Percentiles rank a stretch among this genome's conserved stretches.
phyloP scores from a whole-genome alignment of 1,284 basidiomycete species.

The Ustilago cynodontis region DNA sequence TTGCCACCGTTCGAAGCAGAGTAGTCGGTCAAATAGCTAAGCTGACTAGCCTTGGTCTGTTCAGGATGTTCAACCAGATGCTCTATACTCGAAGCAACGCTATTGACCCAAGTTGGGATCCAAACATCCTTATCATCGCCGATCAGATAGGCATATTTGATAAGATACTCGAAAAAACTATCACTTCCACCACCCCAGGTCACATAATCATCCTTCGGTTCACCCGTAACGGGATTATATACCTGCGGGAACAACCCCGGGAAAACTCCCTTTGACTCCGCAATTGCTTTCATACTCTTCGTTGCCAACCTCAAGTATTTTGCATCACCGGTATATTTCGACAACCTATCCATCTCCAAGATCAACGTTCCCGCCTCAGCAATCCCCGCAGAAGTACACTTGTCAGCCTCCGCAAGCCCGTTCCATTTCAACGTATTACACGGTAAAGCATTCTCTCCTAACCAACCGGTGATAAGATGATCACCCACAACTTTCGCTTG shows the following conservation, averaged over 20 bases:
- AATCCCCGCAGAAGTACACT: conserved; percentile 40
- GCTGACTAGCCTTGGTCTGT: conserved; percentile 29
- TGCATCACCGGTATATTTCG: conserved; percentile 51
- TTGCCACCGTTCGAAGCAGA: conserved; percentile 35
- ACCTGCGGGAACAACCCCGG: conserved; percentile 53
- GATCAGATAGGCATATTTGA: conserved; percentile 59
- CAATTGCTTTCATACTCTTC: conserved; percentile 56
- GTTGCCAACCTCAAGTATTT: conserved; percentile 52
- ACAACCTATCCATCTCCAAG: conserved; percentile 59
- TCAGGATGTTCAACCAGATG: conserved; percentile 52
- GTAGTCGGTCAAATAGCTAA: conserved; percentile 58
- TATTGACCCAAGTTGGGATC: conserved; percentile 56
- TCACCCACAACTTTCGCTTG: conserved; percentile 60
- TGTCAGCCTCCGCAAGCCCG: conserved; percentile 23
- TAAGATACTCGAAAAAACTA: conserved; percentile 63
- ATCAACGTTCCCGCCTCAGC: conserved; percentile 61
- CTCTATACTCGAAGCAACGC: conserved; percentile 49
- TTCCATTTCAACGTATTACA: conserved; percentile 62
- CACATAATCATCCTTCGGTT: conserved; percentile 49
- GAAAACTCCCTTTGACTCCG: conserved; percentile 40
- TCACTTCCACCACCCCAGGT: conserved; percentile 66
- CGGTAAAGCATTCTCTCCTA: conserved; percentile 55
- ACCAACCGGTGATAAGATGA: conserved; percentile 57
- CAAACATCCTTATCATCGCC: conserved; percentile 46
- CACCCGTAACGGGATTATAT: conserved; percentile 20